These are phyloP conservation scores for Globisporangium mamillatum DNA, from an alignment of 352 stramenopile species.

Conservation along the genomic window DNA sequence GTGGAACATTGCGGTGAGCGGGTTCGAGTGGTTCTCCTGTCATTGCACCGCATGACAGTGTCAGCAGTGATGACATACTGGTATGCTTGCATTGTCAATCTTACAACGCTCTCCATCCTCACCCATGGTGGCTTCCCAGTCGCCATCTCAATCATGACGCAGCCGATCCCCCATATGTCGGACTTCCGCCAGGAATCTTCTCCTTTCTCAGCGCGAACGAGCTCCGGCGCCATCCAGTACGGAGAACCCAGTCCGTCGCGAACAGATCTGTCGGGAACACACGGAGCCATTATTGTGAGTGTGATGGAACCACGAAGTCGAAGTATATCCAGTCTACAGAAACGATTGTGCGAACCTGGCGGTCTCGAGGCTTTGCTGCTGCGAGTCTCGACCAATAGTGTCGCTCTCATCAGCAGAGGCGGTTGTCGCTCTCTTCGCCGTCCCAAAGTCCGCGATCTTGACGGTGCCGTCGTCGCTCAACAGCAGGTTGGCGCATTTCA, in stretches of 20 bases:
- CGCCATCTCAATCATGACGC: constrained; percentile 87
- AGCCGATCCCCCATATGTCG: constrained; percentile 91
- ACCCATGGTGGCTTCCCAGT: constrained; percentile 88
- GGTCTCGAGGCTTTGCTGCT: constrained; percentile 10
- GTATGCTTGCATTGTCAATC: neutral
- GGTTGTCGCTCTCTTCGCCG: constrained; percentile 41
- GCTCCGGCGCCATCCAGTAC: constrained; percentile 96
- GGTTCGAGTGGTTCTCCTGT: constrained; percentile 73
- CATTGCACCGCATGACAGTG: neutral
- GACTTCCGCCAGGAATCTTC: constrained; percentile 81
- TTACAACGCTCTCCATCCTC: neutral
- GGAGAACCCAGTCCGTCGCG: constrained; percentile 83
- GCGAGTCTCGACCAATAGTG: neutral
- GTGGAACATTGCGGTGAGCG: constrained; percentile 81
- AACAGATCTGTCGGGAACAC: constrained; percentile 38
- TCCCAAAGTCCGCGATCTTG: constrained; percentile 88
- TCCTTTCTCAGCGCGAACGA: constrained; percentile 84
- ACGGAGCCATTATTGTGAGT: neutral
- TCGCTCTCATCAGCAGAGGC: constrained; percentile 11
- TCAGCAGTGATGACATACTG: neutral
- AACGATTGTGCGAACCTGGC: constrained; percentile 4
- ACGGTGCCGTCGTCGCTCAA: constrained; percentile 57
- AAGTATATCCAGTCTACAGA: neutral
- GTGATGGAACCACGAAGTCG: neutral
- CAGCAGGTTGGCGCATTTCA: constrained; percentile 88